Percentiles rank a stretch among this genome's conserved stretches.
Evolutionary conservation across 1,284 basidiomycete species (phyloP).

Genomic region (Rhodotorula sp.): DNA sequence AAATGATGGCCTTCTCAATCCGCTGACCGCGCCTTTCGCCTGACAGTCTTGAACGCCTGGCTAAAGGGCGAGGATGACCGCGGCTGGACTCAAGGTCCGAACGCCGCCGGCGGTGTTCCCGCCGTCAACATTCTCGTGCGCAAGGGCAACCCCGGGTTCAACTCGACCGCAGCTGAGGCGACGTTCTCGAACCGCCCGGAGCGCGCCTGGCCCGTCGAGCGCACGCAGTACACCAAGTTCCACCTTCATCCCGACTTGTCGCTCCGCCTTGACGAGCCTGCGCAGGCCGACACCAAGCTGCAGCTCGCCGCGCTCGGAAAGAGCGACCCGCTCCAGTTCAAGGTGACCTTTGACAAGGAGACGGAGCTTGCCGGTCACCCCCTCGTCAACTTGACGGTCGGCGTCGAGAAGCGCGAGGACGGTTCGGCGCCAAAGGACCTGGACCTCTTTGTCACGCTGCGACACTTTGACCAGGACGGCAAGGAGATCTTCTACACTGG

Average conservation of each 20-base stretch:
- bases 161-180: constrained; percentile 48
- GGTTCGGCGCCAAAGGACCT: constrained; percentile 47
- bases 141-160: constrained; percentile 49
- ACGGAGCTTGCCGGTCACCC: constrained; percentile 50
- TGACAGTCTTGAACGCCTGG: constrained; percentile 47
- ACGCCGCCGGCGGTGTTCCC: constrained; percentile 44
- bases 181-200: constrained; percentile 44
- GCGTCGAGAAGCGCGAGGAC: constrained; percentile 37
- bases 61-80: constrained; percentile 44
- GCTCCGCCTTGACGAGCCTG: background rate
- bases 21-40: background rate
- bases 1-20: background rate
- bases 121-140: constrained; percentile 48
- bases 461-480: constrained; percentile 47
- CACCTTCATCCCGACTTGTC: constrained; percentile 39
- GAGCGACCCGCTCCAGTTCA: constrained; percentile 39
- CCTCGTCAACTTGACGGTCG: constrained; percentile 43
- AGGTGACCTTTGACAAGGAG: constrained; percentile 42
- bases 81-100: constrained; percentile 48
- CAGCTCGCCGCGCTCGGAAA: constrained; percentile 38
- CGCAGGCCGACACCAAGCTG: constrained; percentile 9
- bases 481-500: constrained; percentile 50
- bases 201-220: constrained; percentile 47
- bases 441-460: constrained; percentile 49
- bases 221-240: constrained; percentile 45